Conservation (phyloP, 2,329 filamentous ascomycete species). For the Nectriaceae sp. region DNA sequence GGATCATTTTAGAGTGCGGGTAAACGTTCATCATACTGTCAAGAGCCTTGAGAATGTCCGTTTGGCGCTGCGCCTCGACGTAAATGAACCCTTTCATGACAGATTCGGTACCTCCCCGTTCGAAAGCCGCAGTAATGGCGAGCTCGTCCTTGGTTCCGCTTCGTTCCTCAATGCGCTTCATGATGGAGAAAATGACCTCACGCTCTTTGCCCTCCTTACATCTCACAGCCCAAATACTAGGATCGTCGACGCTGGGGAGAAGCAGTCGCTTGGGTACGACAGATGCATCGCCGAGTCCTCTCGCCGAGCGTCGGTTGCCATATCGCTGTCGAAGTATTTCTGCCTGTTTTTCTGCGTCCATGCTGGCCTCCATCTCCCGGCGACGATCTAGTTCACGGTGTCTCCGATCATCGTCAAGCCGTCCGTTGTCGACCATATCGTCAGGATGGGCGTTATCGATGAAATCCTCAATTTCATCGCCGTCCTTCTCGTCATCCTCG, state of each 20-base stretch:
- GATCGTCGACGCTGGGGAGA: constrained; percentile 91
- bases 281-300: constrained; percentile 67
- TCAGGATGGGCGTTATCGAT: constrained; percentile 90
- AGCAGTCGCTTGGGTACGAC: constrained; percentile 84
- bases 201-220: constrained; percentile 95
- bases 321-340: constrained; percentile 86
- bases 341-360: constrained; percentile 93
- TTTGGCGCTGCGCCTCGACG: constrained; percentile 85
- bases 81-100: constrained; percentile 95
- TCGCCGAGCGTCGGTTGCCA: constrained; percentile 71
- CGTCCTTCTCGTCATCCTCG: constrained; percentile 87
- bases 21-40: constrained; percentile 90
- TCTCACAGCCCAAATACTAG: constrained; percentile 91
- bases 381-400: constrained; percentile 93
- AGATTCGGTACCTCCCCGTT: constrained; percentile 75
- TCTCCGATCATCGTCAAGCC: constrained; percentile 84
- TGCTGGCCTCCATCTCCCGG: constrained; percentile 81
- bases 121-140: constrained; percentile 87
- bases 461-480: constrained; percentile 79
- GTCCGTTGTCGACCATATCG: constrained; percentile 78
- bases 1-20: constrained; percentile 78
- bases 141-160: constrained; percentile 76
- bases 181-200: constrained; percentile 84
- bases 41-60: constrained; percentile 80
- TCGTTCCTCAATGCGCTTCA: constrained; percentile 84